Evolutionary conservation across 805 yeast species (phyloP), one percentile per base, ranked within the genome.

Genomic region (Metschnikowia gelsemii): DNA sequence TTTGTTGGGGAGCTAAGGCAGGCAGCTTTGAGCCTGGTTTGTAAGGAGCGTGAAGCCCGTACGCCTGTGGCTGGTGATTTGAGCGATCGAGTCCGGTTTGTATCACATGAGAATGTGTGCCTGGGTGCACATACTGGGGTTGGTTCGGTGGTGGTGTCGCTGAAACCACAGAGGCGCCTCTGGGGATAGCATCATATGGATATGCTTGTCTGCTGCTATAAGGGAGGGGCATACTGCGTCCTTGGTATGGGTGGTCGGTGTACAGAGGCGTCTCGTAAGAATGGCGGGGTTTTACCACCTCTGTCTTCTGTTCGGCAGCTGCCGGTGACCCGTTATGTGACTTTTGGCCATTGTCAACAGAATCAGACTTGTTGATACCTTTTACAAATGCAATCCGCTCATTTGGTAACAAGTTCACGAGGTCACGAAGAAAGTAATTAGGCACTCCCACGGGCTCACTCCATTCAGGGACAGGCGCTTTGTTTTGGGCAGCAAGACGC

Each of bases 391-490:
- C 66, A 35, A 70, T 62, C 40, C 76, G 54, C 49, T 71, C 75
- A 13, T 56, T 48, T 16, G 72, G 72, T 22, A 70, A 57, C 42
- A 72, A 55, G 7, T 72, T 70, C 24, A 71, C 74, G 23, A 70
- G 52, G 45, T 70, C 76, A 39, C 75, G 57, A 26, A 72, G 56
- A 42, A 71, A 58, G 34, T 55, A 56, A 35, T 57, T 51, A 6
- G 82, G 79, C 13, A 78, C 72, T 27, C 69, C 74, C 8, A 79
- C 75, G 5, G 79, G 73, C 4, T 64, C 66, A 49, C 73, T 62
- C 33, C 72, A 55, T 2, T 65, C 56, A 1, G 79, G 79, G n/a
- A 63, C 60, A 8, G 76, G 70, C 3, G 64, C 72, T 38, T 69
- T 70, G 9, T 70, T 70, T 28, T 63, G 62, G 1, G 74, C 59